Evolutionary conservation across 163 green algal genomes (phyloP).

Genomic region (Smithsoniella earleae): DNA sequence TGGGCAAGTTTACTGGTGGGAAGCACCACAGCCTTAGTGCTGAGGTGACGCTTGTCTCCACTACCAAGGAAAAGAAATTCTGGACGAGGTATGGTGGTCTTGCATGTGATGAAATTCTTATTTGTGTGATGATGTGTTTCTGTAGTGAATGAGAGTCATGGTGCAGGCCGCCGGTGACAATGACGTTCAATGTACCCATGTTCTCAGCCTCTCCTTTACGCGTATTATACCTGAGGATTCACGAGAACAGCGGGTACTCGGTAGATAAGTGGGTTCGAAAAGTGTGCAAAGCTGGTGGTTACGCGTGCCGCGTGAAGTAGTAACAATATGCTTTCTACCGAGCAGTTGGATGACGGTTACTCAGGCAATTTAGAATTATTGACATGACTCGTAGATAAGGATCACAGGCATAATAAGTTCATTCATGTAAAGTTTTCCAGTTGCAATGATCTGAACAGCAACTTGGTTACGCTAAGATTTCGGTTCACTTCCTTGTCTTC

Average conservation of each 20-base stretch:
- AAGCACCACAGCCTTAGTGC: slow-evolving; percentile 28
- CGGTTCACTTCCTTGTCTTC: too few relatives aligned
- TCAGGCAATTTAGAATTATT: too few relatives aligned
- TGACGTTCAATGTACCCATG: slow-evolving; percentile 80
- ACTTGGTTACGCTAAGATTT: too few relatives aligned
- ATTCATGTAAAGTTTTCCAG: too few relatives aligned
- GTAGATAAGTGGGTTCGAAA: slow-evolving; percentile 81
- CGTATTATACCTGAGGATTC: slow-evolving; percentile 88
- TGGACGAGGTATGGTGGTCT: slow-evolving; percentile 1
- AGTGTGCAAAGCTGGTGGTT: slow-evolving; percentile 68
- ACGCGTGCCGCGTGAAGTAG: slow-evolving; percentile 46
- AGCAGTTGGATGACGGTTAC: too few relatives aligned
- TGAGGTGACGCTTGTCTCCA: slow-evolving; percentile 17
- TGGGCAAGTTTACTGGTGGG: slow-evolving; percentile 19
- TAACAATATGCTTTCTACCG: slow-evolving; percentile 18
- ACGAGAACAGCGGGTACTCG: slow-evolving; percentile 62
- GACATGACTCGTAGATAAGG: too few relatives aligned
- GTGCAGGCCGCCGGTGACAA: slow-evolving; percentile 28
- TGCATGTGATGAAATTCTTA: neutral
- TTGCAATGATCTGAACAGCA: too few relatives aligned
- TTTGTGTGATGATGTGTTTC: too few relatives aligned
- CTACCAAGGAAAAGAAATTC: slow-evolving; percentile 20
- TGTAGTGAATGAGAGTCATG: too few relatives aligned
- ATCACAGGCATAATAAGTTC: too few relatives aligned
- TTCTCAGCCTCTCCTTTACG: slow-evolving; percentile 73